Base-by-base conservation (phyloP, 1,139 yeast genomes). In the Saccharomyces hybrid region DNA sequence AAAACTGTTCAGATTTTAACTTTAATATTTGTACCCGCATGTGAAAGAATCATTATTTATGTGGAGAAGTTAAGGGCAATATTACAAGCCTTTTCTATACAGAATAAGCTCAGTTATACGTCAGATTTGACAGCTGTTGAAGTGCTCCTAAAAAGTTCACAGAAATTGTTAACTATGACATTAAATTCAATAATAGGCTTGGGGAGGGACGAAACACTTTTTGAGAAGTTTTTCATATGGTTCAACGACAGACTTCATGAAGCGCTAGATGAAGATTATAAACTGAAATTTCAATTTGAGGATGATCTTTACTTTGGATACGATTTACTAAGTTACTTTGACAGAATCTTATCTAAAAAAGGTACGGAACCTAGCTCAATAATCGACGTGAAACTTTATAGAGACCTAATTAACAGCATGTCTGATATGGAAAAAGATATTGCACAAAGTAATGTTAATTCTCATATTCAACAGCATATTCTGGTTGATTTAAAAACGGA, bases 41-140 rank as follows among this genome's bases (percentile, higher is more conserved):
- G 80, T 49, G 95, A 88, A 59, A 75, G 86, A 54, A 60, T 84
- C 25, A 67, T 86, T 0, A 68, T 83, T 0, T 64, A 81, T n/a
- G 61, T 82, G 1, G 76, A 78, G 41, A 74, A 78, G 27, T 63
- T 85, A 38, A 71, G 73, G 23, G 81, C 85, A 1, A 48, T 52
- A 20, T 32, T 57, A 16, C 54, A 56, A 38, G 50, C 59, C 25
- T 16, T 59, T 11, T 50, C 54, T 41, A 20, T 50, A 51, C 25
- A 42, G 48, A 20, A 55, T 52, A 20, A 50, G 44, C 8, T 34
- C 32, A 14, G 16, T 31, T 6, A 50, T 50, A 9, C 26, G n/a
- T 26, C 46, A 7, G 56, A 56, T 16, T 44, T 54, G 13, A 25
- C 49, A 4, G 53, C 44, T 5, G 44, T 38, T 38, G 44, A 38